Evolutionary conservation across 1,139 yeast genomes (phyloP), one percentile per base, ranked within the genome.

Genomic region (Zygosaccharomyces sapae): DNA sequence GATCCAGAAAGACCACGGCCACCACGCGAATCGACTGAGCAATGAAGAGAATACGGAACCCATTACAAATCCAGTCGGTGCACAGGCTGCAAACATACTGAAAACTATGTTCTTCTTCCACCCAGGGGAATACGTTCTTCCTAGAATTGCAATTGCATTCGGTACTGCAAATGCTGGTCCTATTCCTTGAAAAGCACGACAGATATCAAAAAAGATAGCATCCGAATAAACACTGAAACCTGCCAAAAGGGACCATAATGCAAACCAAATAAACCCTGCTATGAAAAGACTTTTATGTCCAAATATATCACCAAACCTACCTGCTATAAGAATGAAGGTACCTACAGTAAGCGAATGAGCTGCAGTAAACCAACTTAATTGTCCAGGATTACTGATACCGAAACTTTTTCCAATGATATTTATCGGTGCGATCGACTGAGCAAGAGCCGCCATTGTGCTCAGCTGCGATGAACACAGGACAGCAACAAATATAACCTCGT

Each of bases 221-320:
- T 45, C 37, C 5, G 47, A 45, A 19, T 45, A 45, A 13, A 37
- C 47, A 20, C 47, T 45, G 38, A 45, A 40, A n/a, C 47, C 47
- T 3, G 73, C 67, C 2, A 79, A 55, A 38, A 80, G 54, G 3
- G 81, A 72, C 73, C 79, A 75, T 0, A 81, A 38, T 0, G 75
- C 68, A 33, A 71, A 66, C 75, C 80, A 73, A 1, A 62, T 40
- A 51, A 70, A 79, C 0, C 86, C 84, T 4, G 70, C 47, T 1
- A 79, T 46, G 55, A 72, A 75, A 48, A 79, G 55, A 33, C 49
- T 59, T 55, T 79, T 79, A 56, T 80, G 79, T 3, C 87, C 88
- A 55, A 70, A 73, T 54, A 79, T 62, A 58, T 82, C 87, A n/a
- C 87, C 87, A 19, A 81, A 57, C 41, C 82, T 72, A 8, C 88